phyloP scores from a whole-genome alignment of 2,329 filamentous ascomycete species.

The Stagonosporopsis vannaccii region DNA sequence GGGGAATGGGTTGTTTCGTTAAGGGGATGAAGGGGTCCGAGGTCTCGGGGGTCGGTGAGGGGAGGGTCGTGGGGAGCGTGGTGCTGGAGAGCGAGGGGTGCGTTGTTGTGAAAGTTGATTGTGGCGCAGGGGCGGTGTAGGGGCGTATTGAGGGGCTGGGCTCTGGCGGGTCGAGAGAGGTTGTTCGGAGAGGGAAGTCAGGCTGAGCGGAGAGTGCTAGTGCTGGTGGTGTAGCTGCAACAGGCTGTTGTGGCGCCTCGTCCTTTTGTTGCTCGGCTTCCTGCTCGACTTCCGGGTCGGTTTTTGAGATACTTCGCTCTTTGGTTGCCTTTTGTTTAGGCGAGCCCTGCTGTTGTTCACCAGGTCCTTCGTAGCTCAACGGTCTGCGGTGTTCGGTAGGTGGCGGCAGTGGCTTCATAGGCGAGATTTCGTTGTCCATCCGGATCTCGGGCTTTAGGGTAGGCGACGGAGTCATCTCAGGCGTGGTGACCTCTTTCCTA shows the following conservation, averaged over 20 bases:
- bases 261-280: not conserved
- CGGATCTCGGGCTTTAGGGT: slow-evolving; percentile 26
- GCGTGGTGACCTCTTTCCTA: slow-evolving; percentile 35
- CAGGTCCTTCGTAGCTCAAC: slow-evolving; percentile 37
- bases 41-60: not conserved
- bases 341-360: slow-evolving; percentile 10
- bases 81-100: slow-evolving; percentile 4
- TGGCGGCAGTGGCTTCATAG: slow-evolving; percentile 29
- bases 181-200: slow-evolving; percentile 11
- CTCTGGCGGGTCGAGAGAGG: slow-evolving; percentile 21
- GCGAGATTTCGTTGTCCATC: slow-evolving; percentile 29
- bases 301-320: not conserved
- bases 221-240: not conserved
- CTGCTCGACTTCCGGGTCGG: not conserved
- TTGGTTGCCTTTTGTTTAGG: slow-evolving; percentile 2
- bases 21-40: slow-evolving; percentile 29
- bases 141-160: slow-evolving; percentile 16
- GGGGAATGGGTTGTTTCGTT: slow-evolving; percentile 26
- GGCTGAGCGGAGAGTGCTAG: slow-evolving; percentile 6
- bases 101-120: slow-evolving; percentile 2
- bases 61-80: not conserved
- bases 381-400: slow-evolving; percentile 27
- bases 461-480: slow-evolving; percentile 41
- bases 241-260: not conserved
- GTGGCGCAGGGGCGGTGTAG: slow-evolving; percentile 14